Evolutionary conservation across 768 basidiomycete genomes (phyloP), one percentile per base, ranked within the genome.

Genomic region (Phaffia tasmanica): DNA sequence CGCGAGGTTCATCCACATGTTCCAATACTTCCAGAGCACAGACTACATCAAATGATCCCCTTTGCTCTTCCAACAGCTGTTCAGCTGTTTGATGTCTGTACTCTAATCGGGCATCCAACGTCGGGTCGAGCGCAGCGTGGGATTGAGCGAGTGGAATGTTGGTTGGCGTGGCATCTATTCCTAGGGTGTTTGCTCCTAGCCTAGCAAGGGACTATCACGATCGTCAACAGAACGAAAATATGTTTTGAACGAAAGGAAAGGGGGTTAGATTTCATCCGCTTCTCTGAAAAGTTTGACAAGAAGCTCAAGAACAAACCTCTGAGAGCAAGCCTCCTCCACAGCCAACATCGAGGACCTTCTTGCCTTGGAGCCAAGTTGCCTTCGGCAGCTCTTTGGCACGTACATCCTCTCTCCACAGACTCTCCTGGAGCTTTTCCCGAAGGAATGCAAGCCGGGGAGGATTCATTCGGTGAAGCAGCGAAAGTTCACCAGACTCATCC

Each of bases 11-110:
- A 74, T 95, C 88, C 60, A 99, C 95, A 73, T 99, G 95, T 78
- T 99, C 95, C 35, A 99, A 74, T 9, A 99, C 94, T 76, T 99
- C 95, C 89, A 98, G 89, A 14, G 92, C 88, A 74, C 91, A 95
- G 18, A 99, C 92, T 23, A 92, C 82, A 74, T 98, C 94, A 74
- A 86, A 98, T 25, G 42, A 27, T 18, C 81, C 75, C 5, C 84
- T 83, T 15, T 80, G 73, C 32, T 72, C 70, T 21, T 46, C 57
- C 18, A 88, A 77, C 3, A 99, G 81, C 0, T 80, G 80, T 73
- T 97, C 92, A 0, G 87, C 89, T 0, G 87, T 80, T 0, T 83
- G 80, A 72, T 88, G 84, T 9, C 83, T 77, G 77, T 97, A 98
- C 0, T 79, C 76, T 29, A 93, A 79, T 1, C 72, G 47, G 48